phyloP scores from a whole-genome alignment of 169 alveolate genomes.

The Cryptosporidium parvum region DNA sequence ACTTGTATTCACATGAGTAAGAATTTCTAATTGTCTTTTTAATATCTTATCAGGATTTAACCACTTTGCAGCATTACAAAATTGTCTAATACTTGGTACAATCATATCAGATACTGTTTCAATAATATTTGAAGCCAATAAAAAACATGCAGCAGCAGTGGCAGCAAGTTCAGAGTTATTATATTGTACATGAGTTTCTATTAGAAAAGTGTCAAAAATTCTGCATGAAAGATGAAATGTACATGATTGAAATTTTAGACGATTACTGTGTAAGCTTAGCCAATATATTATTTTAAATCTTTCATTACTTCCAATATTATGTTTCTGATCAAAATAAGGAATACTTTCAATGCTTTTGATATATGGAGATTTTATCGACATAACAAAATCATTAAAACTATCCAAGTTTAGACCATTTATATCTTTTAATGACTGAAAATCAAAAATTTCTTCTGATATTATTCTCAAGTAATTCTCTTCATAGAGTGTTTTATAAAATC shows the following conservation, averaged over 20 bases:
- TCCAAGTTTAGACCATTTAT: background rate
- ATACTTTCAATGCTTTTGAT: background rate
- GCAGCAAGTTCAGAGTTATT: constrained; percentile 21
- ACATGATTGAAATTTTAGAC: constrained; percentile 59
- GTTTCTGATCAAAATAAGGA: constrained; percentile 7
- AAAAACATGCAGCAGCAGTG: constrained; percentile 59
- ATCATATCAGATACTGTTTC: constrained; percentile 64
- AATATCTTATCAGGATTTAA: constrained; percentile 13
- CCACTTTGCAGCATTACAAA: constrained; percentile 74
- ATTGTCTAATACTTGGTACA: constrained; percentile 62
- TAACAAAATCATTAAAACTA: constrained; percentile 15
- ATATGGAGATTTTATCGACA: constrained; percentile 12
- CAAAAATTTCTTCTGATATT: constrained; percentile 1
- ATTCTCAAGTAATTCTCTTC: background rate
- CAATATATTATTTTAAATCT: constrained; percentile 48
- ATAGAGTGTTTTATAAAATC: background rate
- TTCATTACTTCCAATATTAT: constrained; percentile 39
- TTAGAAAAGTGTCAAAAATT: constrained; percentile 30
- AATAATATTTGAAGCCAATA: constrained; percentile 41
- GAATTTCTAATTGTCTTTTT: constrained; percentile 45
- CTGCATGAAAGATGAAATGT: constrained; percentile 67
- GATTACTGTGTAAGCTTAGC: constrained; percentile 42
- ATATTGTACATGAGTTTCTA: background rate
- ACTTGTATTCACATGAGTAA: constrained; percentile 6
- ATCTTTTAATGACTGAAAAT: background rate